Conservation (phyloP, 306 rosid genomes). For the Canavalia ensiformis region DNA sequence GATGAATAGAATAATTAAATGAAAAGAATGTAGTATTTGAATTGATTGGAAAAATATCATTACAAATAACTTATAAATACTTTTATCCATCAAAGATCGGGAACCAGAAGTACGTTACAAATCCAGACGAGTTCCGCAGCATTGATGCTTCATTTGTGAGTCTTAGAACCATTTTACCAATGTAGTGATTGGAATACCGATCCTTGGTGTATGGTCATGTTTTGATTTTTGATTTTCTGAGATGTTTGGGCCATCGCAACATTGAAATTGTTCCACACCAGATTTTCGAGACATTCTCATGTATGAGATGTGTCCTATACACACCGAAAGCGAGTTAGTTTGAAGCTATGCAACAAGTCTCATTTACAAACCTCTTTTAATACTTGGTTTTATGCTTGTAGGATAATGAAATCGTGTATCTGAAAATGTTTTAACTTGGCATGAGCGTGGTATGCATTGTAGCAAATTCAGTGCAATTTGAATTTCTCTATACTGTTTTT, state of each 20-base stretch:
- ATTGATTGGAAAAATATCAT: too few species aligned
- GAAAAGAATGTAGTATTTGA: too few species aligned
- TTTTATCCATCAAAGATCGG: too few species aligned
- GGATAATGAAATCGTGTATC: too few species aligned
- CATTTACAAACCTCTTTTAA: not conserved
- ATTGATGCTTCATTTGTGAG: constrained; percentile 70
- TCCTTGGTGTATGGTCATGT: constrained; percentile 65
- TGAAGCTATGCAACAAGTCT: not conserved
- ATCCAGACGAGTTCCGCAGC: not conserved
- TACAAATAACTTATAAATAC: too few species aligned
- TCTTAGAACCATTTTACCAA: constrained; percentile 88
- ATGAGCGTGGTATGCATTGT: too few species aligned
- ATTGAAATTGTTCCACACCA: constrained; percentile 73
- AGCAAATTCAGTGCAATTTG: too few species aligned
- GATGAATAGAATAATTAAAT: too few species aligned
- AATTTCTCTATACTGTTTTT: too few species aligned
- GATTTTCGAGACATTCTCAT: constrained; percentile 59
- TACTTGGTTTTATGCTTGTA: too few species aligned
- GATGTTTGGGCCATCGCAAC: constrained; percentile 84
- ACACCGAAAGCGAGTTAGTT: constrained; percentile 80
- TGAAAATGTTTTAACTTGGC: too few species aligned
- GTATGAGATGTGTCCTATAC: constrained; percentile 69
- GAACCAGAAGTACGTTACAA: too few species aligned
- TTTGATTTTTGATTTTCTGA: constrained; percentile 72
- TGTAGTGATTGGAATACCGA: constrained; percentile 72